These are phyloP conservation scores for Perilla frutescens DNA, from an alignment of 257 asterid species.

Conservation along the genomic window DNA sequence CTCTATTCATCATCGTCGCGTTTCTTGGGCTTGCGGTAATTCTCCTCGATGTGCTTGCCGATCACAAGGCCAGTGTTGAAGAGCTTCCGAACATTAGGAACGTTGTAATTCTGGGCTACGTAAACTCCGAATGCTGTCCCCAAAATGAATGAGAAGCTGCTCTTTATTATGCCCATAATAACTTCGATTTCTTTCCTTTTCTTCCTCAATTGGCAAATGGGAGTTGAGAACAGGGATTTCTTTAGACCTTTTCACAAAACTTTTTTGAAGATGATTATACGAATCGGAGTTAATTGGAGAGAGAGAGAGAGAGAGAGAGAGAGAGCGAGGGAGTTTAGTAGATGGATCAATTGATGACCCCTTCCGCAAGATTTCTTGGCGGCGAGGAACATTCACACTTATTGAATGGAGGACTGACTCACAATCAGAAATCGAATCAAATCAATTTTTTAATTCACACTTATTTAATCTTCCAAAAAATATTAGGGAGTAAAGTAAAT, in stretches of 20 bases:
- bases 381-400: background rate
- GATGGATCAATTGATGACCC: constrained; percentile 16
- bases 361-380: constrained; percentile 15
- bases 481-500: too few relatives aligned
- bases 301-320: constrained; percentile 6
- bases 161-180: constrained; percentile 53
- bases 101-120: constrained; percentile 85
- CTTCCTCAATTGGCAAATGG: background rate
- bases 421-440: too few relatives aligned
- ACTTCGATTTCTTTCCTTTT: background rate
- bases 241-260: background rate
- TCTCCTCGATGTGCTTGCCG: constrained; percentile 71
- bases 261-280: background rate
- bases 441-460: too few relatives aligned
- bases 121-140: constrained; percentile 73
- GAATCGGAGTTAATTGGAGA: background rate
- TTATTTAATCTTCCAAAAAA: too few relatives aligned
- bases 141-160: constrained; percentile 56
- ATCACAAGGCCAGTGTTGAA: constrained; percentile 53
- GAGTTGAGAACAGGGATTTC: background rate
- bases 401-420: too few relatives aligned
- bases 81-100: constrained; percentile 70
- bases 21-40: constrained; percentile 76
- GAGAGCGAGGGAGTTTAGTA: background rate
- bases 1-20: constrained; percentile 50